Evolutionary conservation across 1,139 yeast species (phyloP).

Genomic region (Hyphopichia wangnamkhiaoensis): DNA sequence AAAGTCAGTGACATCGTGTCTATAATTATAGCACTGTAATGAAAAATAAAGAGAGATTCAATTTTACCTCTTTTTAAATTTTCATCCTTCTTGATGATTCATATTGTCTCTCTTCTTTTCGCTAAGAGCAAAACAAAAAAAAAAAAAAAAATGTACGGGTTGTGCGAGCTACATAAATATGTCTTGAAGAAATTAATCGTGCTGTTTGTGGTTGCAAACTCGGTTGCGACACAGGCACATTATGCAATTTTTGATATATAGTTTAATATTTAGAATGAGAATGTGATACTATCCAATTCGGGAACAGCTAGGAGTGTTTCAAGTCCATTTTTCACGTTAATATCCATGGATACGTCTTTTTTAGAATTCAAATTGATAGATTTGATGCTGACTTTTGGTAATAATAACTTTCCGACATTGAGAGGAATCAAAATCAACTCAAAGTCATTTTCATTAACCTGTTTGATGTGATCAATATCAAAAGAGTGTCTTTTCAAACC

Average conservation of each 20-base stretch:
- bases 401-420: conserved; percentile 66
- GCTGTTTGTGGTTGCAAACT: too few relatives aligned
- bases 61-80: too few relatives aligned
- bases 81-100: too few relatives aligned
- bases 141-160: too few relatives aligned
- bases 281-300: conserved; percentile 61
- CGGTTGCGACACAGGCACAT: too few relatives aligned
- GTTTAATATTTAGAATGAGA: conserved; percentile 59
- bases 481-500: conserved; percentile 61
- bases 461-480: conserved; percentile 22
- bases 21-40: neutral
- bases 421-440: conserved; percentile 66
- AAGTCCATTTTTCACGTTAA: conserved; percentile 65
- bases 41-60: too few relatives aligned
- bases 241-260: too few relatives aligned
- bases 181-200: too few relatives aligned
- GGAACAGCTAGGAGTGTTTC: conserved; percentile 76
- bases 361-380: conserved; percentile 24
- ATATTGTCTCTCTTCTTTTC: too few relatives aligned
- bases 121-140: too few relatives aligned
- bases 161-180: too few relatives aligned
- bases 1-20: neutral
- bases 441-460: conserved; percentile 19
- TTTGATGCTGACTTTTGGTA: conserved; percentile 65
- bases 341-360: conserved; percentile 50